Evolutionary conservation across 352 stramenopile genomes (phyloP).

Genomic region (Aphanomyces stellatus): DNA sequence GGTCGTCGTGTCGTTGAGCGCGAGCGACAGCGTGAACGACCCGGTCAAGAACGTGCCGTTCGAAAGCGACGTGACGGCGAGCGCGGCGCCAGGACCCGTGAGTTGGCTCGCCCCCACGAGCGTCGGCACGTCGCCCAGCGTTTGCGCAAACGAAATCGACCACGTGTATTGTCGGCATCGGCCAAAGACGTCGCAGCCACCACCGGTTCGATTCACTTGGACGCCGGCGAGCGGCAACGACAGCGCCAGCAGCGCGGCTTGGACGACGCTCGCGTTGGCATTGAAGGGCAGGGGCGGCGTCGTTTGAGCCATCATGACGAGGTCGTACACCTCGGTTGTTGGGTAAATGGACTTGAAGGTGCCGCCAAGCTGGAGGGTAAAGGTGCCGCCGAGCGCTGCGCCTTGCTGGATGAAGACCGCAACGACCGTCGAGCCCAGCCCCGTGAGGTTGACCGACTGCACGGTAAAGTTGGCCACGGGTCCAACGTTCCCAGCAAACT

Average conservation of each 20-base stretch:
- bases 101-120: slow-evolving; percentile 35
- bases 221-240: slow-evolving; percentile 23
- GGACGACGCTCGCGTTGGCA: slow-evolving; percentile 23
- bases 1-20: slow-evolving; percentile 38
- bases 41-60: slow-evolving; percentile 72
- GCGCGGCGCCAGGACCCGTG: slow-evolving; percentile 26
- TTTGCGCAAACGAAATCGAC: slow-evolving; percentile 53
- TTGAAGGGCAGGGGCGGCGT: slow-evolving; percentile 42
- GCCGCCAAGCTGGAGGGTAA: slow-evolving; percentile 45
- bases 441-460: slow-evolving; percentile 45
- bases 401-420: slow-evolving; percentile 36
- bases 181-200: slow-evolving; percentile 47
- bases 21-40: slow-evolving; percentile 42
- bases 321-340: slow-evolving; percentile 35
- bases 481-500: slow-evolving; percentile 55
- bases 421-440: slow-evolving; percentile 28
- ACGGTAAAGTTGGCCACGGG: slow-evolving; percentile 32
- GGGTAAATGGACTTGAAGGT: slow-evolving; percentile 42
- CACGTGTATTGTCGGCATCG: slow-evolving; percentile 64
- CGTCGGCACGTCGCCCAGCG: slow-evolving; percentile 48
- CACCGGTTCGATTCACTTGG: slow-evolving; percentile 27
- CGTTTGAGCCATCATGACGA: slow-evolving; percentile 31
- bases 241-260: slow-evolving; percentile 30
- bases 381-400: slow-evolving; percentile 39
- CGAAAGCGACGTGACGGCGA: slow-evolving; percentile 35